phyloP scores from a whole-genome alignment of 179 eudicot species.

The Sideroxylon spinosum region DNA sequence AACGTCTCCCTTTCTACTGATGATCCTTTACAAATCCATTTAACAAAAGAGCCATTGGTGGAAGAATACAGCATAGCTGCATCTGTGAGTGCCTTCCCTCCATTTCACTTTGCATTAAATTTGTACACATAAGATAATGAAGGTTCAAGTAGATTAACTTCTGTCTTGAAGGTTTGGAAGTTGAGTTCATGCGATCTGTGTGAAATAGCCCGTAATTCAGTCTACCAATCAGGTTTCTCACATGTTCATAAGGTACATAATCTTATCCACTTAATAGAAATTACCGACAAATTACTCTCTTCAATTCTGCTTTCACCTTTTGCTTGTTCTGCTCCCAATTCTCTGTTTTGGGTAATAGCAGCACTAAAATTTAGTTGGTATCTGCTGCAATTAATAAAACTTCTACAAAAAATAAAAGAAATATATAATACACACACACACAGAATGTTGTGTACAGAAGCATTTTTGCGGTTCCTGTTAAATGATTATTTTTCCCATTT shows the following conservation, averaged over 20 bases:
- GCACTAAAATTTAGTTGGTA: background rate
- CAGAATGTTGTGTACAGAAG: too few relatives aligned
- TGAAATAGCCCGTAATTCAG: conserved; percentile 98
- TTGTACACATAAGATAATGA: conserved; percentile 17
- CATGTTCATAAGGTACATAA: conserved; percentile 78
- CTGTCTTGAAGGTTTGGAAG: conserved; percentile 79
- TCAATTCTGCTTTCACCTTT: conserved; percentile 1
- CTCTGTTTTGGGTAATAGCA: background rate
- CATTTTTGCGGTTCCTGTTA: background rate
- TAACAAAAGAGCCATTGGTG: conserved; percentile 93
- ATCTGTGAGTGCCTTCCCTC: conserved; percentile 57
- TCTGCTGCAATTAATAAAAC: background rate
- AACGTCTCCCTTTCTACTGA: conserved; percentile 98
- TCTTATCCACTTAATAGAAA: background rate
- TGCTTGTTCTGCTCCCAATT: background rate
- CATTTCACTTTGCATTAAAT: background rate
- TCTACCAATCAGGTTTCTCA: conserved; percentile 94
- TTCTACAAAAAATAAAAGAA: background rate
- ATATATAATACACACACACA: background rate
- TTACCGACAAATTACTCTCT: background rate
- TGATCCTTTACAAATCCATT: conserved; percentile 94
- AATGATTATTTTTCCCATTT: background rate
- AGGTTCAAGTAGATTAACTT: background rate
- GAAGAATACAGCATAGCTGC: conserved; percentile 99
- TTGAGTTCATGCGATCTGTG: conserved; percentile 91